Evolutionary conservation across 192 early-diverging fungal genomes (phyloP).

Genomic region (Phycomyces blakesleeanus): DNA sequence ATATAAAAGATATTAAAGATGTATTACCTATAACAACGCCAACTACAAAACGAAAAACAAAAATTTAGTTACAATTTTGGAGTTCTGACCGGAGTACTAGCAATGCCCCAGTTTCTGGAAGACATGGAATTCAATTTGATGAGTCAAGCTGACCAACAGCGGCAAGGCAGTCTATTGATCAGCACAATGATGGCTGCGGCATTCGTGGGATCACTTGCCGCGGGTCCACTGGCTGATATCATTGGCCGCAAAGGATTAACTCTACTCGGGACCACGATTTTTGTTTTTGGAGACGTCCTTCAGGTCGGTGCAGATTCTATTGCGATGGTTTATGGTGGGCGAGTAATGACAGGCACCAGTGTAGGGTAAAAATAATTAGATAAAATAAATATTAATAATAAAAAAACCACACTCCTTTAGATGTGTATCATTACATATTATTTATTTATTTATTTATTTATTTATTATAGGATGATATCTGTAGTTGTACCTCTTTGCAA

Average conservation of each 20-base stretch:
- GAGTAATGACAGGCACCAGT: constrained; percentile 48
- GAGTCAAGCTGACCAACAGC: not conserved
- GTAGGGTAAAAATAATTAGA: constrained; percentile 40
- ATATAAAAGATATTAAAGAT: not conserved
- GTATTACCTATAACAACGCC: too few relatives aligned
- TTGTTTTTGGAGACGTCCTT: constrained; percentile 50
- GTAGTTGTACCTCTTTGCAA: constrained; percentile 55
- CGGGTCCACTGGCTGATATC: constrained; percentile 54
- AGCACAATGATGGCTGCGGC: constrained; percentile 57
- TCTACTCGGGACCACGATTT: constrained; percentile 43
- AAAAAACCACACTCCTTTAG: too few relatives aligned
- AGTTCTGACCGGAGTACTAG: constrained; percentile 30
- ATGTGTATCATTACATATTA: too few relatives aligned
- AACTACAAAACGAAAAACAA: too few relatives aligned
- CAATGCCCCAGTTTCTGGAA: constrained; percentile 22
- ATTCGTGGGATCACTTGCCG: constrained; percentile 62
- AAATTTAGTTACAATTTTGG: constrained; percentile 34
- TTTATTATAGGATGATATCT: constrained; percentile 40
- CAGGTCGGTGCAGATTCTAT: constrained; percentile 47
- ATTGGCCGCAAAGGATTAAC: constrained; percentile 48
- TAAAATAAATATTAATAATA: too few relatives aligned
- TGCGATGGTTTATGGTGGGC: constrained; percentile 46
- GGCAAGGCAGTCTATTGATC: constrained; percentile 8
- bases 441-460: not conserved
- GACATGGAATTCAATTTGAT: constrained; percentile 3